phyloP scores from a whole-genome alignment of 106 monocot genomes.

The Dendrobium officinale region DNA sequence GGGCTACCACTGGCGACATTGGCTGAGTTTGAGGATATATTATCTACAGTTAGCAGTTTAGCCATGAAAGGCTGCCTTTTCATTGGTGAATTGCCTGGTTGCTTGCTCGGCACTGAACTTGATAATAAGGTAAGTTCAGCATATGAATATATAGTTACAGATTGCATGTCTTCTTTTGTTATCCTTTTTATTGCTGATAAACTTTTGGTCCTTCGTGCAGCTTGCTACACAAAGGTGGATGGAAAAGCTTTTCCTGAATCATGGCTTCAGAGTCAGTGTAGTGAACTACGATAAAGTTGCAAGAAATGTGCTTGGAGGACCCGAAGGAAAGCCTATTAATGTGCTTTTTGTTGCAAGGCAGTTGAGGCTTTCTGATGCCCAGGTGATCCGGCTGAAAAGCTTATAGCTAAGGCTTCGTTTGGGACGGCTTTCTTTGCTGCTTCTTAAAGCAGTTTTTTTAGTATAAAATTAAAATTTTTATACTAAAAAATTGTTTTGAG shows the following conservation, averaged over 20 bases:
- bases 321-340: slow-evolving; percentile 13
- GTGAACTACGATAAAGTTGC: slow-evolving; percentile 37
- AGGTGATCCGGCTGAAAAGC: slow-evolving; percentile 30
- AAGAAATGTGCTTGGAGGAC: slow-evolving; percentile 20
- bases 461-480: too few relatives aligned
- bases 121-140: slow-evolving; percentile 25
- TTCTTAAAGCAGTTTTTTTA: too few relatives aligned
- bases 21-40: slow-evolving; percentile 36
- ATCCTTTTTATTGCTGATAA: slow-evolving; percentile 7
- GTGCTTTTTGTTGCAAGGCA: slow-evolving; percentile 66
- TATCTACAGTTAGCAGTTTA: slow-evolving; percentile 53
- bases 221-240: slow-evolving; percentile 14
- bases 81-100: slow-evolving; percentile 55
- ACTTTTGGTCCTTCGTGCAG: slow-evolving; percentile 17
- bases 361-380: slow-evolving; percentile 67
- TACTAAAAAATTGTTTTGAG: too few relatives aligned
- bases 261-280: slow-evolving; percentile 49
- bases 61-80: slow-evolving; percentile 81
- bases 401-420: neutral
- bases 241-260: slow-evolving; percentile 46
- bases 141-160: neutral
- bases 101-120: slow-evolving; percentile 22
- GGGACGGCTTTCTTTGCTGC: too few relatives aligned
- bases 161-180: neutral
- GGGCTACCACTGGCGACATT: slow-evolving; percentile 53